These are phyloP conservation scores for Coprinopsis sp. DNA, from an alignment of 768 basidiomycete genomes.

Conservation along the genomic window DNA sequence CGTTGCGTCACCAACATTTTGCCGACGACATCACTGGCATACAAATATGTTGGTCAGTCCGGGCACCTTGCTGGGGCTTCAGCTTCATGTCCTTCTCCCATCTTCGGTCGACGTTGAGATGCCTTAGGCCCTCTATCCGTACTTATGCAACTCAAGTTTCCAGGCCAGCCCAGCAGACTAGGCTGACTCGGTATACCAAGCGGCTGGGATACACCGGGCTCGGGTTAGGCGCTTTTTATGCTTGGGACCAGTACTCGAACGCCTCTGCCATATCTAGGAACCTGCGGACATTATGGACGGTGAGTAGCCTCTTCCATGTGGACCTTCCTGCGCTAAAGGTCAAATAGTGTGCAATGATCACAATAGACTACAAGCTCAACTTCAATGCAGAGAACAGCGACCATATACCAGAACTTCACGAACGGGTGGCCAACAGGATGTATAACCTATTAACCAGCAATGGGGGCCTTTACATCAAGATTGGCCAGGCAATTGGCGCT, in stretches of 20 bases:
- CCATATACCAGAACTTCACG: constrained; percentile 74
- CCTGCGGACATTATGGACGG: constrained; percentile 49
- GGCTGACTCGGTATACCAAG: constrained; percentile 19
- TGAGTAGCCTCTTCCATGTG: constrained; percentile 19
- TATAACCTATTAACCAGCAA: constrained; percentile 75
- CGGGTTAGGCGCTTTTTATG: constrained; percentile 38
- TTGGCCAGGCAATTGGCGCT: constrained; percentile 79
- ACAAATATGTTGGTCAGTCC: too few species aligned
- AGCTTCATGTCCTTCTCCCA: not conserved
- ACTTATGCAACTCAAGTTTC: not conserved
- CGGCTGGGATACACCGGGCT: constrained; percentile 33
- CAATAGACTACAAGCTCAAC: constrained; percentile 83
- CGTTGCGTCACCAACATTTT: too few species aligned
- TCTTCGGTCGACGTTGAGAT: not conserved
- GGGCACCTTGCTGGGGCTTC: too few species aligned
- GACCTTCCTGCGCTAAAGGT: not conserved
- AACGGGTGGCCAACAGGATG: constrained; percentile 77
- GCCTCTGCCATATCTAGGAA: constrained; percentile 54
- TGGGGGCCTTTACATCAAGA: constrained; percentile 83
- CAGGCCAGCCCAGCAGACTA: not conserved
- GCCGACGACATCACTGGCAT: too few species aligned
- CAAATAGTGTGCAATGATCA: constrained; percentile 62
- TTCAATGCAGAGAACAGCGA: constrained; percentile 71
- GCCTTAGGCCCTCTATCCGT: not conserved
- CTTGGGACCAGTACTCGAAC: constrained; percentile 49